Percentiles rank a stretch among this genome's conserved stretches.
Evolutionary conservation across 352 stramenopile genomes (phyloP).

Genomic region (Phytophthora hybrid): DNA sequence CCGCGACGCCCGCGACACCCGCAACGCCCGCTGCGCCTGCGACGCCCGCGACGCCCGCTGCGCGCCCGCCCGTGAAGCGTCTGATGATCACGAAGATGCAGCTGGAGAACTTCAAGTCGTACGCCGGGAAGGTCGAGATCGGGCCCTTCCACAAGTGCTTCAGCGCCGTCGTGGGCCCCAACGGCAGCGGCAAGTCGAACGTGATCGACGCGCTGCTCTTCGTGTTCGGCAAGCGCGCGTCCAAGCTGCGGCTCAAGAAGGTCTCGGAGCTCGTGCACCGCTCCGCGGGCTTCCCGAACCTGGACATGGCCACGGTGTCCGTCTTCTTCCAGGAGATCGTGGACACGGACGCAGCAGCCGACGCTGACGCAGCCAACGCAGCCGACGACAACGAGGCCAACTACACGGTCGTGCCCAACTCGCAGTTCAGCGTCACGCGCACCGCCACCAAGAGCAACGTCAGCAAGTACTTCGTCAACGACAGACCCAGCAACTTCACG

Average conservation of each 20-base stretch:
- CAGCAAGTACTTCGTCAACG: conserved; percentile 98
- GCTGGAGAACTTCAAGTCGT: conserved; percentile 99
- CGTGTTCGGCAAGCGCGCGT: conserved; percentile 99
- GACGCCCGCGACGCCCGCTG: conserved; percentile 27
- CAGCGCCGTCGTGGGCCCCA: conserved; percentile 98
- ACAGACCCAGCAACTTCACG: conserved; percentile 93
- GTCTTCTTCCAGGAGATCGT: conserved; percentile 99
- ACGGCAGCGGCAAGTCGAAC: conserved; percentile 99
- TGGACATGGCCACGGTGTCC: conserved; percentile 95
- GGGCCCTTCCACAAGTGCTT: conserved; percentile 99
- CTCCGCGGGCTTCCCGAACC: conserved; percentile 90
- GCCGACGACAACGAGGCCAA: conserved; percentile 84
- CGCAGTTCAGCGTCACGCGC: conserved; percentile 93
- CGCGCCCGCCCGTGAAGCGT: conserved; percentile 55
- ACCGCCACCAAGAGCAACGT: conserved; percentile 95
- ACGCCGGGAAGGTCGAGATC: conserved; percentile 96
- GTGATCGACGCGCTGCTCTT: conserved; percentile 99
- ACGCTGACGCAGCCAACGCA: neutral
- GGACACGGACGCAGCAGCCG: conserved; percentile 59
- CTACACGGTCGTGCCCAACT: conserved; percentile 94
- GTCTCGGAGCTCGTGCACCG: conserved; percentile 99
- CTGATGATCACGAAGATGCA: conserved; percentile 98
- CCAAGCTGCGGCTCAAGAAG: conserved; percentile 95
- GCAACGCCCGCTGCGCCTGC: neutral
- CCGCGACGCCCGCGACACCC: no score